phyloP scores from a whole-genome alignment of 139 green algal genomes.

The Chlorella sp. region DNA sequence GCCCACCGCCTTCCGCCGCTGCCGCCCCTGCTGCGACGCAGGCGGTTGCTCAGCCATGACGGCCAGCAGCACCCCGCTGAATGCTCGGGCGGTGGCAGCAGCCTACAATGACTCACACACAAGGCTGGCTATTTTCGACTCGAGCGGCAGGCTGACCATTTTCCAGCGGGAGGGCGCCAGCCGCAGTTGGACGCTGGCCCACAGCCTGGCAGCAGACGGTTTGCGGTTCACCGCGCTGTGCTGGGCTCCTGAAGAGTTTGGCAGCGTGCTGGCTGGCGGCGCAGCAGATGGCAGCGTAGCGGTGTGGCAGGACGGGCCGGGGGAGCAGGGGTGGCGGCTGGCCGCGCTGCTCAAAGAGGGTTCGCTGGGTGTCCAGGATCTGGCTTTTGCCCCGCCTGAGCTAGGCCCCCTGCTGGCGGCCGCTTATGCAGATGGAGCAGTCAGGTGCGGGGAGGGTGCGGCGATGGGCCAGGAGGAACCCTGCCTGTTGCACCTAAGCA shows the following conservation, averaged over 20 bases:
- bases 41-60: not conserved
- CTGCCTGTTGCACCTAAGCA: no score
- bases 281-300: conserved; percentile 20
- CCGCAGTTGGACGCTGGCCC: not conserved
- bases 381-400: conserved; percentile 38
- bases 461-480: no score
- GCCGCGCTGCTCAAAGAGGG: not conserved
- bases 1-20: not conserved
- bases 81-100: not conserved
- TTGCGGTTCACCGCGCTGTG: conserved; percentile 7
- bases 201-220: not conserved
- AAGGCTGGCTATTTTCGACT: conserved; percentile 23
- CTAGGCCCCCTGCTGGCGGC: conserved; percentile 28
- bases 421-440: conserved; percentile 36
- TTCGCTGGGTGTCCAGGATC: not conserved
- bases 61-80: not conserved
- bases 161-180: conserved; percentile 1
- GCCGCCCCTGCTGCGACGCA: not conserved
- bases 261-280: conserved; percentile 28
- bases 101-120: conserved; percentile 34
- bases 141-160: not conserved
- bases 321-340: not conserved
- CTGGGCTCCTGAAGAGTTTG: conserved; percentile 32
- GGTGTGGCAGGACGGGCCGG: conserved; percentile 19
- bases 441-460: conserved; percentile 22